phyloP scores from a whole-genome alignment of 371 early-diverging fungal species.

The Furculomyces boomerangus region DNA sequence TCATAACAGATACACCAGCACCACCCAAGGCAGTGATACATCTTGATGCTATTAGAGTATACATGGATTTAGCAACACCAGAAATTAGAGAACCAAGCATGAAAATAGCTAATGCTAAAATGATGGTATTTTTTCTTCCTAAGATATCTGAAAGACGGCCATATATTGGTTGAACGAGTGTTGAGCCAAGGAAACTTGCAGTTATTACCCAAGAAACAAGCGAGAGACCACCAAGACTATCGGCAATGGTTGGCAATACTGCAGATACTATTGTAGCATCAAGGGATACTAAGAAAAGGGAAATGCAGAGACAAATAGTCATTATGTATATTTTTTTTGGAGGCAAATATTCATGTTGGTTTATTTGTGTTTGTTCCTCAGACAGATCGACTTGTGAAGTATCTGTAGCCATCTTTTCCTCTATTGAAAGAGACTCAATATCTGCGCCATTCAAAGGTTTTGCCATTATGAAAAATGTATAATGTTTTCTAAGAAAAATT shows the following conservation, averaged over 20 bases:
- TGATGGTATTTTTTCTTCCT: conserved; percentile 37
- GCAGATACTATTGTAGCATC: conserved; percentile 13
- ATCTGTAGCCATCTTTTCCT: too few relatives aligned
- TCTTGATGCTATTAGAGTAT: conserved; percentile 40
- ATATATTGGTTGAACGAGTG: conserved; percentile 51
- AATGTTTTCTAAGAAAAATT: too few relatives aligned
- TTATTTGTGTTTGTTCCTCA: too few relatives aligned
- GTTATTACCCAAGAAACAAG: conserved; percentile 52
- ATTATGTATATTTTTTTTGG: too few relatives aligned
- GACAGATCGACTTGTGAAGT: too few relatives aligned
- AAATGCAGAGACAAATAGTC: too few relatives aligned
- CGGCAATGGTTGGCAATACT: neutral
- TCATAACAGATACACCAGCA: conserved; percentile 11
- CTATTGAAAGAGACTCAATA: too few relatives aligned
- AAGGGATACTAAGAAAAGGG: too few relatives aligned
- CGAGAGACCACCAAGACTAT: neutral
- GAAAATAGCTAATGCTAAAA: conserved; percentile 27
- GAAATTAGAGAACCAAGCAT: conserved; percentile 29
- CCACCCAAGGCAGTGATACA: conserved; percentile 35
- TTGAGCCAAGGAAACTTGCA: conserved; percentile 47
- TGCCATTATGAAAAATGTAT: too few relatives aligned
- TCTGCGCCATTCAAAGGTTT: too few relatives aligned
- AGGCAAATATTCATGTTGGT: too few relatives aligned
- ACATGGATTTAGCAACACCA: conserved; percentile 29
- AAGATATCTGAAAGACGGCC: conserved; percentile 41